Base-by-base conservation (phyloP, 78 protist genomes). In the Dictyostelium brefeldianum region DNA sequence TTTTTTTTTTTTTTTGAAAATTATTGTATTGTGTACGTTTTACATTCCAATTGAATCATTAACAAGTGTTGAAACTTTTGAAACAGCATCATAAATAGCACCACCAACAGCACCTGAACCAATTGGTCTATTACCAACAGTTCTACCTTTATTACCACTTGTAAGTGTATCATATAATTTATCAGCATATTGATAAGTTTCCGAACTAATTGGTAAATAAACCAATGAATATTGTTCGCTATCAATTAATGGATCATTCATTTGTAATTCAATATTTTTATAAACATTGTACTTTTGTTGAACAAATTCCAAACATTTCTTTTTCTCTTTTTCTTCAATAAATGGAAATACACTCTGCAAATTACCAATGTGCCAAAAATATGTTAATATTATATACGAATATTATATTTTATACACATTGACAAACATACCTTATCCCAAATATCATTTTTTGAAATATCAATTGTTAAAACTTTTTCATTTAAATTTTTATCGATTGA, bases 41-140 rank as follows among this genome's bases (percentile, higher is more conserved):
- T 62, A 62, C 70, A 62, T 62, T 9, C 70, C 70, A 62, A 62
- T 62, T 25, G 70, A 62, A 29, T 87, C 93, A 25, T 50, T 74
- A 1, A 87, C 93, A 1, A 77, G 27, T 17, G 62, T 87, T 22
- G 93, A 64, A 17, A 87, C 77, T 25, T 77, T 62, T 8, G 83
- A 77, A 36, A 87, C 83, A 7, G 79, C 36, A 6, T 70, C 83
- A 48, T 48, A 77, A 9, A 87, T 31, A 14, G 80, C 70, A 46
- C 46, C 84, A 22, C 93, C 93, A 59, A 87, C 81, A 4, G n/a
- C 20, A 41, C 93, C 93, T 12, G 93, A 53, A 5, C 93, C 93
- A 12, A 56, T 74, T 6, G 93, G 93, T 77, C 83, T 75, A 29
- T 41, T 15, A 15, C 93, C 93, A 56, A 87, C 93, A 2, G 93